Conservation (phyloP, 1,139 yeast genomes). For the Hanseniaspora sp. region DNA sequence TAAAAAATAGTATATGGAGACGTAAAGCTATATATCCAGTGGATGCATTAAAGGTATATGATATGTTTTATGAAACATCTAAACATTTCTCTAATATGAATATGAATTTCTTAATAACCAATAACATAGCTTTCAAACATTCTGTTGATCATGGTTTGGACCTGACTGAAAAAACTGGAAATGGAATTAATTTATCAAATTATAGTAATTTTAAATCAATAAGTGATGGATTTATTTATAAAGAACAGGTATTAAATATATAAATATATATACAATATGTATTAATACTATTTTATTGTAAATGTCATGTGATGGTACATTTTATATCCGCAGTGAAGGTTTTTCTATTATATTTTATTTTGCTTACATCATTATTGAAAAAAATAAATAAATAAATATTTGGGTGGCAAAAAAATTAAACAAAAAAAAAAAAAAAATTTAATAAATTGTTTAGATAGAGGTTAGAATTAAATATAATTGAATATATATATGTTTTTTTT, state of each 20-base stretch:
- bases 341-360: too few species aligned
- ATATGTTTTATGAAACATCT: slow-evolving; percentile 10
- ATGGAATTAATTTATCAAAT: background rate
- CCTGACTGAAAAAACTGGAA: background rate
- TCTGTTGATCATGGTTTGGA: slow-evolving; percentile 12
- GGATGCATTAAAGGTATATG: slow-evolving; percentile 3
- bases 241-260: background rate
- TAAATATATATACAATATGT: background rate
- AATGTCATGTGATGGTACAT: background rate
- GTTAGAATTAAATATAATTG: background rate
- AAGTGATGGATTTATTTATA: slow-evolving; percentile 9
- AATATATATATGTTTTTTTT: too few species aligned
- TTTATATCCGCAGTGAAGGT: background rate
- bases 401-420: slow-evolving; percentile 2
- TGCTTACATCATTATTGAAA: background rate
- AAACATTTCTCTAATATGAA: slow-evolving; percentile 10
- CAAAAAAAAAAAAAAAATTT: background rate
- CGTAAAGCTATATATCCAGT: background rate
- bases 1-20: background rate
- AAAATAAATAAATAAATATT: background rate
- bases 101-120: slow-evolving; percentile 3
- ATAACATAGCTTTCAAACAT: slow-evolving; percentile 9
- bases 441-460: background rate
- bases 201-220: background rate
- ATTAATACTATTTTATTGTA: background rate